Base-by-base conservation (phyloP, 2,329 filamentous ascomycete species). In the Diplocarpon mali region DNA sequence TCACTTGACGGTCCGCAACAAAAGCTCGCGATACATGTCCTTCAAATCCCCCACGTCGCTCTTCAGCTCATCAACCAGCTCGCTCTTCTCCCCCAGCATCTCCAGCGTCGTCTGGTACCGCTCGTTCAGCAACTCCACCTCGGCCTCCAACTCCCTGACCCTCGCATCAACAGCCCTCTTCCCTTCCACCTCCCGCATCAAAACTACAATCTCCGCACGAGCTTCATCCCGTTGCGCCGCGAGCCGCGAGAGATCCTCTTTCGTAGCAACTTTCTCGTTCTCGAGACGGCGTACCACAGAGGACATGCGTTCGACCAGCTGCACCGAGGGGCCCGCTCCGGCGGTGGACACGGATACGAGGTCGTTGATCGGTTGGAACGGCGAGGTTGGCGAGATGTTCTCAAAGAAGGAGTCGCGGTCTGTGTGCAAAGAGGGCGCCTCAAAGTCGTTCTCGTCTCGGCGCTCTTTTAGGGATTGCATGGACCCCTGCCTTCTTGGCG, bases 11-110 rank as follows among this genome's bases (percentile, higher is more conserved):
- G 86, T 90, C 60, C 81, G 78, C 67, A 94, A 85, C 39, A 94
- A 84, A 63, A 98, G 67, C 61, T 96, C 90, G 53, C 87, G 78
- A 68, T 96, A 96, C 74, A 98, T 95, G 60, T 81, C 83, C 70
- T 98, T 98, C 62, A 98, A 73, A 69, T 98, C 92, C 53, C 80
- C 72, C 42, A 98, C 84, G 69, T 96, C 92, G 11, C 84, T 82
- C 63, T 74, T 79, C 54, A 98, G 69, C 70, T 98, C 92, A 60
- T 95, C 88, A 2, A 95, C 89, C 59, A 83, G 69, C 70, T 98
- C 92, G 64, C 87, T 95, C 75, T 95, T 95, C 74, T 98, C 92
- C 1, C 92, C 92, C 45, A 98, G 67, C 78, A 96, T 82, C 67
- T 96, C 89, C 42, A 98, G 70, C 48, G 87, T 93, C 12, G 88